A percentile compares a stretch with the other conserved stretches of the same genome.
phyloP scores from a whole-genome alignment of 2,329 filamentous ascomycete genomes.

The Colletotrichum sp. region DNA sequence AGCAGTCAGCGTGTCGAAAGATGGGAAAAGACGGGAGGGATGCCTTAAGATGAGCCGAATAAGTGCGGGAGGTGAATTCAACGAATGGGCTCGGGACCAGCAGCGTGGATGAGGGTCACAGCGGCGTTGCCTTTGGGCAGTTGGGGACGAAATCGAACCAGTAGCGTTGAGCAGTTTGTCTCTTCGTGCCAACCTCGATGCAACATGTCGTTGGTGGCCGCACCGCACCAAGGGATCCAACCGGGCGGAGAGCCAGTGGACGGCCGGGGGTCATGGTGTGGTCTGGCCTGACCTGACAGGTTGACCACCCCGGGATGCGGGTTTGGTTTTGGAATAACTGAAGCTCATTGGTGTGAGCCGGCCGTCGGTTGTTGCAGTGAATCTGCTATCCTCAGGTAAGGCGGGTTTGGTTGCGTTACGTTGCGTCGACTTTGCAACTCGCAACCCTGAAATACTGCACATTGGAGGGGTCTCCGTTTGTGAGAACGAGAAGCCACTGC shows the following conservation, averaged over 20 bases:
- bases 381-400: slow-evolving; percentile 14
- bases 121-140: background rate
- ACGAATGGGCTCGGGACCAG: slow-evolving; percentile 15
- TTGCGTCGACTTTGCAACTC: slow-evolving; percentile 7
- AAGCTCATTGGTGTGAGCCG: background rate
- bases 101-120: slow-evolving; percentile 8
- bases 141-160: slow-evolving; percentile 2
- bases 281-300: background rate
- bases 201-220: slow-evolving; percentile 15
- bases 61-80: background rate
- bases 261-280: background rate
- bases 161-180: background rate
- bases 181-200: slow-evolving; percentile 2
- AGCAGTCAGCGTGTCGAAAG: background rate
- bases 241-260: slow-evolving; percentile 10
- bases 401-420: slow-evolving; percentile 9
- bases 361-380: background rate
- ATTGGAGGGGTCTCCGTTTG: background rate
- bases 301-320: background rate
- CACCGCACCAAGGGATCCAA: slow-evolving; percentile 16
- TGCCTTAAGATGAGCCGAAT: slow-evolving; percentile 10
- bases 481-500: background rate
- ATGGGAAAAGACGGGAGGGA: background rate
- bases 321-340: background rate
- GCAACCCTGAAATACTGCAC: background rate